Evolutionary conservation across 805 yeast species (phyloP), one percentile per base, ranked within the genome.

Genomic region (Barnettozyma sucrosica): DNA sequence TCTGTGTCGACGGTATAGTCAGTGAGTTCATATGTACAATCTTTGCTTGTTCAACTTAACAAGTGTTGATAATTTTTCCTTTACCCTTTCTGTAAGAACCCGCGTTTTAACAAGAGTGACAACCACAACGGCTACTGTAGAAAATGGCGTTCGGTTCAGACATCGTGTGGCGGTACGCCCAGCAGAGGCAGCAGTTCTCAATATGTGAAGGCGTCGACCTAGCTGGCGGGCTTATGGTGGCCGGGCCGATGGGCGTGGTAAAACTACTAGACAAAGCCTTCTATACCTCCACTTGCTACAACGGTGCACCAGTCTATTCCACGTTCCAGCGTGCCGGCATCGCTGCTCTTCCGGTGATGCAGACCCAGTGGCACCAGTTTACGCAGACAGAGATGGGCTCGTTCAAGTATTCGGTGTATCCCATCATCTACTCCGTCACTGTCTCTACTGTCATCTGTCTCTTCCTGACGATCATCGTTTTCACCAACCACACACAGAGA

Each of bases 401-500:
- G 3, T 83, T 77, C 63, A 63, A 72, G 18, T 77, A 76, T 58
- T 74, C 84, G 42, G 70, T 83, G 16, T 83, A 76, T 49, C 81
- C 89, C 0, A 71, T 82, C 34, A 66, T 84, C 1, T 80, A 81
- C 58, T 75, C 86, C 0, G 60, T 84, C 19, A 74, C 87, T 9
- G 74, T 81, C 0, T 81, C 84, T 60, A 77, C 84, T 7, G 83
- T 84, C 18, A 75, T 84, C 5, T 76, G 85, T 3, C 68, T 82
- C 63, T 80, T 79, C 52, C 66, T 82, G 21, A 80, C 89, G 0
- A 64, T 85, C 9, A 73, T 83, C 45, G 79, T 83, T 14, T 74
- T 82, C 51, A 77, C 89, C 7, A 82, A 80, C 58, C 79, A 80
- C 45, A 78, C 84, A 10, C 77, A 79, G 46, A 79, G 75, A 55